phyloP scores from a whole-genome alignment of 192 early-diverging fungal genomes.

The Coemansia biformis region DNA sequence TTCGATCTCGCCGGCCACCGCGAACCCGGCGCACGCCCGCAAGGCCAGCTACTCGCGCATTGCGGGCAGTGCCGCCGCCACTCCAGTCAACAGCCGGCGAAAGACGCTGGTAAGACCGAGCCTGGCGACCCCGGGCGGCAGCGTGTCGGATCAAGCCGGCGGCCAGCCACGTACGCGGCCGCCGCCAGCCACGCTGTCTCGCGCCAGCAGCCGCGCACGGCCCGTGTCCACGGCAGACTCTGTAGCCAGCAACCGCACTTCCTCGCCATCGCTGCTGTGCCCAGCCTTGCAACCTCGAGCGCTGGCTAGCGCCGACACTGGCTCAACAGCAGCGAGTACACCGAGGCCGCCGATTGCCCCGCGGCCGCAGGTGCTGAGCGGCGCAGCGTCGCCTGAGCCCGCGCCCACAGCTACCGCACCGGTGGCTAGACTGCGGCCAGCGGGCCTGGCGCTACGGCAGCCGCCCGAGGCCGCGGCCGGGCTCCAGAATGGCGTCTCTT shows the following conservation, averaged over 20 bases:
- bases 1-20: background rate
- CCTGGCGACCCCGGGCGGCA: background rate
- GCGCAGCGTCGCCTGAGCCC: constrained; percentile 1
- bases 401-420: background rate
- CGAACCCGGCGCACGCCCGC: background rate
- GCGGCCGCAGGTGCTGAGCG: constrained; percentile 5
- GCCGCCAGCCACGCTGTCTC: constrained; percentile 30
- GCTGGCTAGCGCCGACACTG: constrained; percentile 4
- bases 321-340: background rate
- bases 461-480: background rate
- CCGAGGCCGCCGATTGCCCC: constrained; percentile 1
- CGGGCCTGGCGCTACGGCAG: background rate
- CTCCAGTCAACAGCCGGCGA: constrained; percentile 19
- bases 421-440: constrained; percentile 8
- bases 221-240: constrained; percentile 39
- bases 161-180: constrained; percentile 5
- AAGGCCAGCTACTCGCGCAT: constrained; percentile 17
- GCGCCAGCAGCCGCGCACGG: constrained; percentile 22
- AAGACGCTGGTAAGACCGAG: constrained; percentile 26
- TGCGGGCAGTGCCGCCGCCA: constrained; percentile 12
- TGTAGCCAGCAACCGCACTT: constrained; percentile 26
- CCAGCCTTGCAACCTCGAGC: constrained; percentile 24
- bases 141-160: background rate
- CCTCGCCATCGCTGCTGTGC: constrained; percentile 32
- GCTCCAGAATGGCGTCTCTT: background rate